A percentile compares a stretch with the other conserved stretches of the same genome.
Conservation (phyloP, 2,329 filamentous ascomycete species). For the Fusarium nodosum region DNA sequence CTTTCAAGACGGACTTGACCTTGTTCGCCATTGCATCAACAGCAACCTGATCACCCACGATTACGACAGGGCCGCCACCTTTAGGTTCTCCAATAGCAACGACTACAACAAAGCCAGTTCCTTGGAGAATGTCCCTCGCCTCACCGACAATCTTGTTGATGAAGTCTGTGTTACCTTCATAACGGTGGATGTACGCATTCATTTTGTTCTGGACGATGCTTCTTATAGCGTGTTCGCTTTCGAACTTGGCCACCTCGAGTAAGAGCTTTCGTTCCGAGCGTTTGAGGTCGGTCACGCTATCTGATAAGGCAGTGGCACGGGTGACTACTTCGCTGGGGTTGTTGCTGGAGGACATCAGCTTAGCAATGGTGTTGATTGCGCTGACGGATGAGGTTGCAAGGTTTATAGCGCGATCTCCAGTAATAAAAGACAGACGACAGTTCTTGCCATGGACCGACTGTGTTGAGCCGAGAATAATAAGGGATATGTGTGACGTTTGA, state of each 20-base stretch:
- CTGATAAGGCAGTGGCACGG: conserved; percentile 26
- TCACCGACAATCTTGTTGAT: conserved; percentile 49
- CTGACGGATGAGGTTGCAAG: conserved; percentile 43
- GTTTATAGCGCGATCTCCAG: conserved; percentile 49
- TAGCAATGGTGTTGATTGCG: conserved; percentile 46
- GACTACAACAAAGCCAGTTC: conserved; percentile 35
- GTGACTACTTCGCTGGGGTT: conserved; percentile 43
- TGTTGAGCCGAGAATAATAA: conserved; percentile 49
- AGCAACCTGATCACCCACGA: conserved; percentile 43
- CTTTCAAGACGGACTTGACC: conserved; percentile 37
- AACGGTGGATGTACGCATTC: conserved; percentile 46
- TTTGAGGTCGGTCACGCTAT: conserved; percentile 40
- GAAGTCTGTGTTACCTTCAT: conserved; percentile 49
- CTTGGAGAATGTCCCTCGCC: conserved; percentile 41
- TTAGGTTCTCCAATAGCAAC: conserved; percentile 49
- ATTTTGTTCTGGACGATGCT: conserved; percentile 28
- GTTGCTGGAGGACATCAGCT: conserved; percentile 46
- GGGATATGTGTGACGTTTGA: conserved; percentile 51
- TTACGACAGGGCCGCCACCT: conserved; percentile 43
- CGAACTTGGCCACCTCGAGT: conserved; percentile 49
- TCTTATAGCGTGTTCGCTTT: conserved; percentile 44
- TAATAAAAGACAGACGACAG: conserved; percentile 50
- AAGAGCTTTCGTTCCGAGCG: conserved; percentile 49
- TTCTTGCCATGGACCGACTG: conserved; percentile 53
- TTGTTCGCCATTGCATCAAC: conserved; percentile 40